These are phyloP conservation scores for Pseudoneurospora amorphoporcata DNA, from an alignment of 495 filamentous ascomycete genomes.

Conservation along the genomic window DNA sequence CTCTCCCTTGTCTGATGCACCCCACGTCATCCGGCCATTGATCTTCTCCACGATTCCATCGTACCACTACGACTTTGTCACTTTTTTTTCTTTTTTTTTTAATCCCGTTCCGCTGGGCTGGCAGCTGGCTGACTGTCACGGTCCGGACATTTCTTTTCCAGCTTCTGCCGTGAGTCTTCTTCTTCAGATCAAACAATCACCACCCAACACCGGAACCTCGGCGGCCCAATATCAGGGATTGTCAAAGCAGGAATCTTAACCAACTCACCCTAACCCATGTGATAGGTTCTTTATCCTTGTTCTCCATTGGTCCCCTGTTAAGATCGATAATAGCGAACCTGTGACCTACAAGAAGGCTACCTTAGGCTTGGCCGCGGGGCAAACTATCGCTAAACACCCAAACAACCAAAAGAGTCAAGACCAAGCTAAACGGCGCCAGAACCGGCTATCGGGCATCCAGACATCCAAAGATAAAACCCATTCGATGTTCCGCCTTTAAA, in stretches of 20 bases:
- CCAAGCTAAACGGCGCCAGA: neutral
- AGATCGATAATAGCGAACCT: neutral
- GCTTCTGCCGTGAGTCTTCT: neutral
- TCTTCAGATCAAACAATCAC: neutral
- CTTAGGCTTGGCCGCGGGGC: neutral
- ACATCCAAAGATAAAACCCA: neutral
- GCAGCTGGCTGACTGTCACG: neutral
- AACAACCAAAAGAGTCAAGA: neutral
- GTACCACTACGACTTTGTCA: neutral
- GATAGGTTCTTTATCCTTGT: neutral
- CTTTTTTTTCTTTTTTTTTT: neutral
- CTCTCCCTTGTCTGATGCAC: neutral
- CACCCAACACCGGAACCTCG: neutral
- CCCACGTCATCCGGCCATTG: neutral
- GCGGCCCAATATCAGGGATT: neutral
- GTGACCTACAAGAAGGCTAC: neutral
- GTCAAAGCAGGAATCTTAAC: neutral
- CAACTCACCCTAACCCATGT: neutral
- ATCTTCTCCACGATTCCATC: neutral
- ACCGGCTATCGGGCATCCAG: neutral
- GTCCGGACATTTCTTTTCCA: neutral
- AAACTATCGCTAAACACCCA: neutral
- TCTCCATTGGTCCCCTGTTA: neutral
- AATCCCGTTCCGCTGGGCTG: neutral
- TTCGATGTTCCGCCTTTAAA: neutral